A percentile compares a stretch with the other conserved stretches of the same genome.
These are phyloP conservation scores for Penicillium roqueforti DNA, from an alignment of 495 filamentous ascomycete genomes.

Conservation along the genomic window DNA sequence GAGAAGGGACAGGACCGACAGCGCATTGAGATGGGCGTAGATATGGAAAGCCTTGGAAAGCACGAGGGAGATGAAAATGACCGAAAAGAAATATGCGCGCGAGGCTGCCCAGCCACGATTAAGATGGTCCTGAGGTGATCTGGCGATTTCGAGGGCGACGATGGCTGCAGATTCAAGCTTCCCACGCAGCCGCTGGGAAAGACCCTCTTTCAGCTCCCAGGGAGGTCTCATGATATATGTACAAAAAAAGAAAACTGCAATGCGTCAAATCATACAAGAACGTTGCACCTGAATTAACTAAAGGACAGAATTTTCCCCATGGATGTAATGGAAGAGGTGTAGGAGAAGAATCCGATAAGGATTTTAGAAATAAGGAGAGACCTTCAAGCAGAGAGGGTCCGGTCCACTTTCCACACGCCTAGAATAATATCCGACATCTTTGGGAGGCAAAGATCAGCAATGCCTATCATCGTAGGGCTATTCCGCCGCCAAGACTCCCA, in stretches of 20 bases:
- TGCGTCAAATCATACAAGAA: background rate
- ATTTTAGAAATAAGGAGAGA: no score
- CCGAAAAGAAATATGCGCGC: constrained; percentile 17
- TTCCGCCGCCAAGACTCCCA: background rate
- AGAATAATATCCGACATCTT: background rate
- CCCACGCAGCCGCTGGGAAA: constrained; percentile 1
- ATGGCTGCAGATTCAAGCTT: background rate
- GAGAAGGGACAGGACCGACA: constrained; percentile 10
- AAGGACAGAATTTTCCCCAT: background rate
- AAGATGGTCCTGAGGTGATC: constrained; percentile 8
- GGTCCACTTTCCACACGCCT: background rate
- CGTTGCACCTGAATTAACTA: background rate
- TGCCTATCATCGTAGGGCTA: background rate
- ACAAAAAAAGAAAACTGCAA: background rate
- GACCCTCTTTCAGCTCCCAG: background rate
- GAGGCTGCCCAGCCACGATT: constrained; percentile 11
- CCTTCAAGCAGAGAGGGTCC: no score
- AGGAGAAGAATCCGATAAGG: no score
- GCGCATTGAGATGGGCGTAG: constrained; percentile 14
- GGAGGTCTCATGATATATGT: constrained; percentile 2
- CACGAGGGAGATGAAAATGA: constrained; percentile 21
- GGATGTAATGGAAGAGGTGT: no score
- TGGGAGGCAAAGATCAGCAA: background rate
- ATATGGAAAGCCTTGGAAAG: constrained; percentile 25
- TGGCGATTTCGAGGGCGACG: constrained; percentile 9